Conservation (phyloP, 2,329 filamentous ascomycete species). For the Curvularia spicifera region DNA sequence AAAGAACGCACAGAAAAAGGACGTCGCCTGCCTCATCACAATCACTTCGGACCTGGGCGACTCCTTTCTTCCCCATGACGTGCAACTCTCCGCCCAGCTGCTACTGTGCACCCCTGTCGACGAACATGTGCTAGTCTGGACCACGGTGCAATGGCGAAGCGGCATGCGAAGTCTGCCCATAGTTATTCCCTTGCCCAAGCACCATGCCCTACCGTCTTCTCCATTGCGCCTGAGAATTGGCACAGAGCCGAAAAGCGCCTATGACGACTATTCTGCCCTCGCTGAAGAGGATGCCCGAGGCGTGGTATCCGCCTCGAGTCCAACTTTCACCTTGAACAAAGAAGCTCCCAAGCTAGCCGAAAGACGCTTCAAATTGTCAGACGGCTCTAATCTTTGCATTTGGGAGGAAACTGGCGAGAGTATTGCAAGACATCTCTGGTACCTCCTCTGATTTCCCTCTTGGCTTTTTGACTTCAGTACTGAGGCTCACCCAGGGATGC, state of each 20-base stretch:
- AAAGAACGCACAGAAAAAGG: slow-evolving; percentile 30
- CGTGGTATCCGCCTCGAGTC: slow-evolving; percentile 65
- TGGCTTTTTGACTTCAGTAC: slow-evolving; percentile 3
- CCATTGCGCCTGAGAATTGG: slow-evolving; percentile 53
- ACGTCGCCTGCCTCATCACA: slow-evolving; percentile 58
- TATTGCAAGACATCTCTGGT: slow-evolving; percentile 76
- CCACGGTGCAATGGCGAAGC: slow-evolving; percentile 53
- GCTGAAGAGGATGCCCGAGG: slow-evolving; percentile 47
- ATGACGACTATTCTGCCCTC: slow-evolving; percentile 40
- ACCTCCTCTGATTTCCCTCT: slow-evolving; percentile 21
- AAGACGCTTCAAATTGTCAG: slow-evolving; percentile 58
- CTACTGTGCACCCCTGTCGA: slow-evolving; percentile 24
- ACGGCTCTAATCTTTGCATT: slow-evolving; percentile 55
- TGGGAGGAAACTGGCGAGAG: slow-evolving; percentile 76
- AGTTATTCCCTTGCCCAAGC: slow-evolving; percentile 50
- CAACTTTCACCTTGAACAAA: slow-evolving; percentile 49
- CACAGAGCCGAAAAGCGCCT: slow-evolving; percentile 31
- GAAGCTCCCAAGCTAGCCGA: slow-evolving; percentile 62
- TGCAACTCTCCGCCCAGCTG: slow-evolving; percentile 54
- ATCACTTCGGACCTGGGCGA: slow-evolving; percentile 74
- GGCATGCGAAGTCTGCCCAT: slow-evolving; percentile 55
- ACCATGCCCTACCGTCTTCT: slow-evolving; percentile 42
- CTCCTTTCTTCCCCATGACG: slow-evolving; percentile 61
- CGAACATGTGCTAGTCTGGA: slow-evolving; percentile 51
- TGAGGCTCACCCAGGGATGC: slow-evolving; percentile 57